Conservation (phyloP, 345 rosid species). For the Firmiana major region DNA sequence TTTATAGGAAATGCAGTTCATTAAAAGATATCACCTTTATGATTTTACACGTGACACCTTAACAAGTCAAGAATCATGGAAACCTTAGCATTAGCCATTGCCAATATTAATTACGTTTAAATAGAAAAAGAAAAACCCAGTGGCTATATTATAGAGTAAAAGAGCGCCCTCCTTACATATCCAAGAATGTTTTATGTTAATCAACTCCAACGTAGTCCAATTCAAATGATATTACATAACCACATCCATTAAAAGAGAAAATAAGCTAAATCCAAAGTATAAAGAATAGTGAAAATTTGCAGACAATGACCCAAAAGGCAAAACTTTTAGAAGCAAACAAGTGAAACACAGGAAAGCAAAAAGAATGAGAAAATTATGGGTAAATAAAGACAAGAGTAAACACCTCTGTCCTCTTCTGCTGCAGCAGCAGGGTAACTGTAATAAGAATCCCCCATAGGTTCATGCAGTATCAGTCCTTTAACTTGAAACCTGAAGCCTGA, state of each 20-base stretch:
- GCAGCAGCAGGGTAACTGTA: slow-evolving; percentile 27
- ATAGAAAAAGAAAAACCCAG: not conserved
- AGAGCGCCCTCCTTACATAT: not conserved
- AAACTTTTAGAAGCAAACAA: not conserved
- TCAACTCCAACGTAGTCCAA: not conserved
- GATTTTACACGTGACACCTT: not conserved
- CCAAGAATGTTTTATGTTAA: not conserved
- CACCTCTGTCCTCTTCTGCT: slow-evolving; percentile 21
- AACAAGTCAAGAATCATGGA: not conserved
- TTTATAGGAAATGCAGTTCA: not conserved
- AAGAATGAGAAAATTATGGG: not conserved
- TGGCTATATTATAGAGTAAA: not conserved
- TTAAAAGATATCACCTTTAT: not conserved
- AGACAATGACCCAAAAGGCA: not conserved
- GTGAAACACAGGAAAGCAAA: not conserved
- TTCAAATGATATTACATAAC: not conserved
- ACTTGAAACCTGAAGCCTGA: not conserved
- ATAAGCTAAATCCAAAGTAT: not conserved
- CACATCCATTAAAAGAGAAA: not conserved
- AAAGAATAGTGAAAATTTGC: not conserved
- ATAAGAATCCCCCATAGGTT: slow-evolving; percentile 32
- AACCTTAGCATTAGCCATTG: not conserved
- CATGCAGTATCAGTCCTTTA: not conserved
- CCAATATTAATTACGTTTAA: not conserved
- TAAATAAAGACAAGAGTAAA: not conserved